Conservation (phyloP, 169 alveolate genomes). For the Theileria luwenshuni region DNA sequence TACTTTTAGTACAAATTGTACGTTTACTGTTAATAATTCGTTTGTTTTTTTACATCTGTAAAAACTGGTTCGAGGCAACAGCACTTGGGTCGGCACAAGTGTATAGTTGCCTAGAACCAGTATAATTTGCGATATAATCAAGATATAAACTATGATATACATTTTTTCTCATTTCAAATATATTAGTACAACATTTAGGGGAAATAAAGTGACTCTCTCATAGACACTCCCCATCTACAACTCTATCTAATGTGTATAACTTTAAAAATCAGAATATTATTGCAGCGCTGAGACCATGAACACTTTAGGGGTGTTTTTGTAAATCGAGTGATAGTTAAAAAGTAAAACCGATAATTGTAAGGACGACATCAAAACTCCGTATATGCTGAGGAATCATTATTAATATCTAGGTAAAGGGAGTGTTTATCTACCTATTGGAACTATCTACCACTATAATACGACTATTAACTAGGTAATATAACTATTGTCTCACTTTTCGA, state of each 20-base stretch:
- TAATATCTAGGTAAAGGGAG: not conserved
- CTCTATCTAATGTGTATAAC: not conserved
- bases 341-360: slow-evolving; percentile 26
- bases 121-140: not conserved
- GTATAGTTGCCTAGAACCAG: slow-evolving; percentile 13
- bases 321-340: slow-evolving; percentile 33
- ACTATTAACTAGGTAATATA: not conserved
- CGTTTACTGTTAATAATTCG: slow-evolving; percentile 37
- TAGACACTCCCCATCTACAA: not conserved
- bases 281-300: slow-evolving; percentile 30
- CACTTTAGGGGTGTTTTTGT: slow-evolving; percentile 33
- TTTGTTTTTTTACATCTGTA: slow-evolving; percentile 16
- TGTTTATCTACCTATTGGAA: not conserved
- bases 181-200: not conserved
- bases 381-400: slow-evolving; percentile 9
- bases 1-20: slow-evolving; percentile 43
- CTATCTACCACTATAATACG: not conserved
- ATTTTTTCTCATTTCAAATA: not conserved
- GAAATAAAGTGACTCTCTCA: not conserved
- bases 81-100: slow-evolving; percentile 59
- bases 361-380: slow-evolving; percentile 35
- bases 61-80: slow-evolving; percentile 49
- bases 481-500: slow-evolving; percentile 22
- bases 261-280: not conserved
- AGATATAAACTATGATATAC: not conserved